Conservation (phyloP, 2,329 filamentous ascomycete species). For the Metarhizium brunneum region DNA sequence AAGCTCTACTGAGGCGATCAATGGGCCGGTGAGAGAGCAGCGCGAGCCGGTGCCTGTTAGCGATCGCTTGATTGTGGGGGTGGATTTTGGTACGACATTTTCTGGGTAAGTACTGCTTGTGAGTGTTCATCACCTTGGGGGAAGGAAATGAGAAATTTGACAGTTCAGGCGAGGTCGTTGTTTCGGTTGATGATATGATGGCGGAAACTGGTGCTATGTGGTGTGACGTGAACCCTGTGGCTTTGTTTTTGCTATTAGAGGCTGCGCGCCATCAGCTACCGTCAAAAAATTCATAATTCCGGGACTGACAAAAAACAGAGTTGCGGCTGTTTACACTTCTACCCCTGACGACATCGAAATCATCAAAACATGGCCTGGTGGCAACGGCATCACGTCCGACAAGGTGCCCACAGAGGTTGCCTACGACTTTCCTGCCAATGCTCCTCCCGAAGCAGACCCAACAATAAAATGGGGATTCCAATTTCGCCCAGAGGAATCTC, state of each 20-base stretch:
- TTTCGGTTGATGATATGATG: background rate
- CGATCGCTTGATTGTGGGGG: conserved; percentile 65
- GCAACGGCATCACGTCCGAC: conserved; percentile 79
- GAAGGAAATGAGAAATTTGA: background rate
- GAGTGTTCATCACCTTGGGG: background rate
- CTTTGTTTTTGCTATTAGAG: background rate
- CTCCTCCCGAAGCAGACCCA: conserved; percentile 29
- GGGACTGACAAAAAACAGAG: conserved; percentile 21
- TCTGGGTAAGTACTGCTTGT: conserved; percentile 48
- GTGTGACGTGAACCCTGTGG: background rate
- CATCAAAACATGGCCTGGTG: conserved; percentile 77
- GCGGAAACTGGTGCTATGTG: background rate
- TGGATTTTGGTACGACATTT: conserved; percentile 81
- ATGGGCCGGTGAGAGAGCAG: conserved; percentile 48
- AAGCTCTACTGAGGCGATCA: conserved; percentile 52
- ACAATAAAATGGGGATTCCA: conserved; percentile 72
- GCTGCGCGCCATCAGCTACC: background rate
- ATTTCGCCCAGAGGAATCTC: conserved; percentile 66
- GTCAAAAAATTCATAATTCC: background rate
- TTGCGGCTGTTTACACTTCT: conserved; percentile 64
- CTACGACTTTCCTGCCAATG: conserved; percentile 33
- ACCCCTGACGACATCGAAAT: conserved; percentile 74
- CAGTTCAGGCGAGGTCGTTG: too few relatives aligned
- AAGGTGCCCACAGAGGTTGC: conserved; percentile 78
- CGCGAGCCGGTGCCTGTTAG: conserved; percentile 41